Base-by-base conservation (phyloP, 2,329 filamentous ascomycete genomes). In the Microcyclospora pomicola region DNA sequence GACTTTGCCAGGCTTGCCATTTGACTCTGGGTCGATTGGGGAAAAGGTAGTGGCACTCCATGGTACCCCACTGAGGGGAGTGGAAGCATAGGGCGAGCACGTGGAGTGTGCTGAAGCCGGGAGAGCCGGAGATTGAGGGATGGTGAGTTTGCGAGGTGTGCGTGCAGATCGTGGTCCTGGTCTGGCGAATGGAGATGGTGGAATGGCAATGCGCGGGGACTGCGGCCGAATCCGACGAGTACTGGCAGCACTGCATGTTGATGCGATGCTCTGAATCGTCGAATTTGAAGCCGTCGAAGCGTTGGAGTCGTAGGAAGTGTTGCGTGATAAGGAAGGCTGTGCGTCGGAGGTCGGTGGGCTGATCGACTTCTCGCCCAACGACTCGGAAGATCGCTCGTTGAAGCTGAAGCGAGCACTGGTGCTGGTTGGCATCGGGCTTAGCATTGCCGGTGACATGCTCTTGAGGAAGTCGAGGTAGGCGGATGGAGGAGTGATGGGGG, bases 381-480 rank as follows among this genome's bases (percentile, higher is more conserved):
- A 50, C 24, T 50, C 51, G 12, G 46, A 48, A 15, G 58, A 56
- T 46, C 59, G 62, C 36, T 62, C 63, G 35, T 59, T 56, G 49
- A 67, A 67, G 48, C 60, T 64, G 49, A 69, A 68, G 44, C 54
- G 58, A 56, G 50, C 68, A 45, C 72, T 71, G 50, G 69, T 69
- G 36, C 66, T 64, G 31, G 77, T 72, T 34, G 73, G 68, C 34
- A 73, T 63, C 7, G 82, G 82, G 45, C 79, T 85, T 55, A 77
- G 75, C 41, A 86, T 68, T 13, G 80, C 67, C 1, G 73, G 73
- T 1, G 73, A 80, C 63, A 92, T 76, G 42, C 79, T 77, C 63
- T 86, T 88, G 45, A 96, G 77, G 56, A 95, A 96, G 55, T 96
- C 86, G 49, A 84, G 80, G 58, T 96, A 96, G 41, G 88, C 87